These are phyloP conservation scores for Globisporangium paddicum DNA, from an alignment of 352 stramenopile species.

Conservation along the genomic window DNA sequence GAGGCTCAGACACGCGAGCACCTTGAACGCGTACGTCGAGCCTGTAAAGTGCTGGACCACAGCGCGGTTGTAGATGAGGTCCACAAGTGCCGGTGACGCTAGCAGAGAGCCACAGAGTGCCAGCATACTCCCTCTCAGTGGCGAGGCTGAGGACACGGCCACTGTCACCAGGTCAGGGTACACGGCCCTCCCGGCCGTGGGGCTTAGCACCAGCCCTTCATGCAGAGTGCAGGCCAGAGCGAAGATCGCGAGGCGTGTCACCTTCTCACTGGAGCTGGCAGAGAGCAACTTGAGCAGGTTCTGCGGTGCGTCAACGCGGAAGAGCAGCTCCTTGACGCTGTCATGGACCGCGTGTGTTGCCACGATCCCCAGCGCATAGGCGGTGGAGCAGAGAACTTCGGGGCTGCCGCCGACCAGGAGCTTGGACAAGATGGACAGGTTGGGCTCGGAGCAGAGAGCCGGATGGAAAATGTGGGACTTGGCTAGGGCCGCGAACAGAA, in stretches of 20 bases:
- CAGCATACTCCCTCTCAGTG: constrained; percentile 18
- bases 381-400: constrained; percentile 43
- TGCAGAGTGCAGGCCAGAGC: constrained; percentile 33
- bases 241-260: constrained; percentile 39
- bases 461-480: constrained; percentile 45
- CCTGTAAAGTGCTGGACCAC: constrained; percentile 13
- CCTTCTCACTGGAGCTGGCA: constrained; percentile 26
- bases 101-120: constrained; percentile 16
- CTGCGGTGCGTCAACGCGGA: constrained; percentile 37
- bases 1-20: constrained; percentile 27
- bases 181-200: constrained; percentile 3
- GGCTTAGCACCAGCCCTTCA: constrained; percentile 20
- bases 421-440: constrained; percentile 63
- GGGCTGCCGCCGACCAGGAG: constrained; percentile 47
- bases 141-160: not conserved
- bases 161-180: not conserved
- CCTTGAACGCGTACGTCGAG: constrained; percentile 35
- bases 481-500: constrained; percentile 50
- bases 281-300: constrained; percentile 48
- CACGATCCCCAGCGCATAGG: constrained; percentile 51
- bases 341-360: constrained; percentile 27
- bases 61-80: constrained; percentile 22
- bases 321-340: constrained; percentile 37
- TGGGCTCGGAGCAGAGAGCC: constrained; percentile 42
- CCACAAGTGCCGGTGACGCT: constrained; percentile 7